Evolutionary conservation across 78 protist genomes (phyloP).

Genomic region (Emiliania huxleyi): DNA sequence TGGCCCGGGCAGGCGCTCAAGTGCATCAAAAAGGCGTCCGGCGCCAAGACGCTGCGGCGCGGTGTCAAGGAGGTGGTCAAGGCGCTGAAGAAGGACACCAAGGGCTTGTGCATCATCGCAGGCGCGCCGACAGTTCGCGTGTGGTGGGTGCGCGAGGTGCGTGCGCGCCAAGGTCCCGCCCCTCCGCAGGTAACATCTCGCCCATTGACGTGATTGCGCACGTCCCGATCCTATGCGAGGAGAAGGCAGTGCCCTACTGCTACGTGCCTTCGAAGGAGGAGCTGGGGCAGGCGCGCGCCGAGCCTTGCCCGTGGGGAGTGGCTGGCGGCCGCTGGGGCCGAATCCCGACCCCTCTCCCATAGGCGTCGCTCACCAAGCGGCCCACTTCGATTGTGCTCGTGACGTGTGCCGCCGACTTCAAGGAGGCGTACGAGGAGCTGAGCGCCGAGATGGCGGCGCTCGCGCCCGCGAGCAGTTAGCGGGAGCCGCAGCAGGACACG

Average conservation of each 20-base stretch:
- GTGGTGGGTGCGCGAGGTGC: no score
- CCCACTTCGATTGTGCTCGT: slow-evolving; percentile 82
- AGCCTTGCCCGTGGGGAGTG: no score
- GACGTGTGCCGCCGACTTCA: slow-evolving; percentile 34
- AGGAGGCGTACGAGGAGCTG: slow-evolving; percentile 33
- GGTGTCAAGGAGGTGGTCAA: slow-evolving; percentile 94
- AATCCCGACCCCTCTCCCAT: no score
- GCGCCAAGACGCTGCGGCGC: slow-evolving; percentile 76
- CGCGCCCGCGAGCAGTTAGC: no score
- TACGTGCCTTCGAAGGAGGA: slow-evolving; percentile 87
- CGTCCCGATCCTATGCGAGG: slow-evolving; percentile 90
- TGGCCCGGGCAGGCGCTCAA: no score
- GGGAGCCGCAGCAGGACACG: no score
- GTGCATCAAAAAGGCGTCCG: slow-evolving; percentile 45
- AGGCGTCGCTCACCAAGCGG: slow-evolving; percentile 86
- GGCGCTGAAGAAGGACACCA: slow-evolving; percentile 69
- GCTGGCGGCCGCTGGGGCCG: no score
- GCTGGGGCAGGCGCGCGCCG: slow-evolving; percentile 73
- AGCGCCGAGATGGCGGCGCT: background rate
- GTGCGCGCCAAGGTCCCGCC: no score
- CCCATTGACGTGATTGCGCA: slow-evolving; percentile 97
- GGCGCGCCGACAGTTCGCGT: no score
- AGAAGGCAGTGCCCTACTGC: slow-evolving; percentile 75
- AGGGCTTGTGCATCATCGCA: slow-evolving; percentile 39
- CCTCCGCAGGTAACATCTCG: no score